phyloP scores from a whole-genome alignment of 169 alveolate genomes.

The Eimeria falciformis region DNA sequence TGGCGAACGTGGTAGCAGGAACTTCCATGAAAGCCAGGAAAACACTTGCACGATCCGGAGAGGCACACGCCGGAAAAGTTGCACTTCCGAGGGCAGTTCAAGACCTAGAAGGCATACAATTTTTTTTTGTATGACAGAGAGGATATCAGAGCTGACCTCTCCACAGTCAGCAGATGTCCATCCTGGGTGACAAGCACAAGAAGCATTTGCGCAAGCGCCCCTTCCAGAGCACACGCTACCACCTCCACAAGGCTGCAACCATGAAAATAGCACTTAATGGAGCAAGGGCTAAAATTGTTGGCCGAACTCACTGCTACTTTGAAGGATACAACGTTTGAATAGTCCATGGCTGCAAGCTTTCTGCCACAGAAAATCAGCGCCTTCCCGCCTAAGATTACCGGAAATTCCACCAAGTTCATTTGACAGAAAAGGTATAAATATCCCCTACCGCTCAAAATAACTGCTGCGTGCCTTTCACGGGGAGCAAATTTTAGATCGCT shows the following conservation, averaged over 20 bases:
- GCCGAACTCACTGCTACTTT: conserved; percentile 26
- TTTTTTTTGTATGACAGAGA: neutral
- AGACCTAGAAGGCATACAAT: neutral
- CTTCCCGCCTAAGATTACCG: conserved; percentile 44
- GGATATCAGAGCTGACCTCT: conserved; percentile 33
- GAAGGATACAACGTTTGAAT: conserved; percentile 36
- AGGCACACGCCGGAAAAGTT: conserved; percentile 68
- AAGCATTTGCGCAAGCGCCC: conserved; percentile 59
- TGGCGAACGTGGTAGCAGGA: conserved; percentile 64
- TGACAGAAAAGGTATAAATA: neutral
- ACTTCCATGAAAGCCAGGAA: conserved; percentile 63
- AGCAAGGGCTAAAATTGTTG: too few relatives aligned
- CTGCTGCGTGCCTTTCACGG: conserved; percentile 69
- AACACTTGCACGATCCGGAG: conserved; percentile 63
- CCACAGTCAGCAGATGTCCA: conserved; percentile 73
- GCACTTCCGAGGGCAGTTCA: conserved; percentile 66
- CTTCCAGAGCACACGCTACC: conserved; percentile 56
- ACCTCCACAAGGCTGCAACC: conserved; percentile 62
- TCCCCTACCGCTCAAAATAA: conserved; percentile 10
- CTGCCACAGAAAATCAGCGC: conserved; percentile 68
- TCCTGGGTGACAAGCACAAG: conserved; percentile 63
- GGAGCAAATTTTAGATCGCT: conserved; percentile 55
- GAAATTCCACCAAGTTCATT: too few relatives aligned
- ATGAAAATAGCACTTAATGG: neutral
- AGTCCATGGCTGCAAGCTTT: conserved; percentile 61